These are phyloP conservation scores for Penicillium bovifimosum DNA, from an alignment of 495 filamentous ascomycete genomes.

Conservation along the genomic window DNA sequence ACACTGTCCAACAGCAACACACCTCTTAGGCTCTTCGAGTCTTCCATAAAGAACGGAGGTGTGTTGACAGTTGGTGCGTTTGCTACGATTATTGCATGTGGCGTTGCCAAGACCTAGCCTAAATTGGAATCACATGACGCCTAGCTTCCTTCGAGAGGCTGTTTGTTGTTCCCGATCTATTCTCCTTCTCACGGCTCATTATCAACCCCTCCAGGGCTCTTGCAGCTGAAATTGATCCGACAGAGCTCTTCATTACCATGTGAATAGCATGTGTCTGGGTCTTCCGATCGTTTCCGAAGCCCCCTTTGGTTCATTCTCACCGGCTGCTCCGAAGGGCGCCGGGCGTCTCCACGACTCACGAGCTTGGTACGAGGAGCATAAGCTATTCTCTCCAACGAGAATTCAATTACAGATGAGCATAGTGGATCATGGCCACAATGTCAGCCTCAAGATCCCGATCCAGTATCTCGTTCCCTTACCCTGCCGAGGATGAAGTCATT, in stretches of 20 bases:
- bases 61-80: too few relatives aligned
- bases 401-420: constrained; percentile 9
- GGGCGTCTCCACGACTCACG: constrained; percentile 21
- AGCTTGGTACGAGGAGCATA: neutral
- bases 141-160: too few relatives aligned
- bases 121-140: neutral
- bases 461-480: constrained; percentile 13
- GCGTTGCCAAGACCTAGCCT: neutral
- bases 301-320: constrained; percentile 19
- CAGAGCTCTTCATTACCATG: constrained; percentile 6
- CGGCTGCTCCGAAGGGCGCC: constrained; percentile 23
- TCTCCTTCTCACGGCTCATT: neutral
- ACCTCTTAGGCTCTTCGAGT: too few relatives aligned
- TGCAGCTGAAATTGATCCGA: neutral
- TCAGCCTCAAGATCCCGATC: constrained; percentile 9
- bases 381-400: neutral
- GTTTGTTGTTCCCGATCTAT: neutral
- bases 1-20: too few relatives aligned
- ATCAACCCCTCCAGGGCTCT: neutral
- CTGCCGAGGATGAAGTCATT: constrained; percentile 23
- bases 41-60: too few relatives aligned
- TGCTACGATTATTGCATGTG: too few relatives aligned
- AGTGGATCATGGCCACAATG: constrained; percentile 13
- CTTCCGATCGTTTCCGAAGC: constrained; percentile 13
- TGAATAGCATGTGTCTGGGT: constrained; percentile 14